Conservation (phyloP, 306 rosid genomes). For the Prosopis cineraria region DNA sequence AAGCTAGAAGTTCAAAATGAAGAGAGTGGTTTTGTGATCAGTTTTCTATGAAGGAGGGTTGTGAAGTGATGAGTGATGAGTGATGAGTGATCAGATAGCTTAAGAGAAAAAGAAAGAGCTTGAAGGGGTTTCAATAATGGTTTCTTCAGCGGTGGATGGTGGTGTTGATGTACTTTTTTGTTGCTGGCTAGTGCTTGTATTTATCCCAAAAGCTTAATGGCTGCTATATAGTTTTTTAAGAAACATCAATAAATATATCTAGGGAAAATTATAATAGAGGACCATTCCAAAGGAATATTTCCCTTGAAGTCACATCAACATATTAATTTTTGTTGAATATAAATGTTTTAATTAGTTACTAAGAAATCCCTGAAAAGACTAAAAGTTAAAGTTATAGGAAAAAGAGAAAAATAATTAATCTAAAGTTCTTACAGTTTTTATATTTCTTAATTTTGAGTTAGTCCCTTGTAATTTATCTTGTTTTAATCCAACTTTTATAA, state of each 20-base stretch:
- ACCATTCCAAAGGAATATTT: not conserved
- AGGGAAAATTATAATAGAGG: not conserved
- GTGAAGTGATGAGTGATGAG: not conserved
- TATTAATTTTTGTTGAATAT: not conserved
- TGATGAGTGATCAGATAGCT: no score
- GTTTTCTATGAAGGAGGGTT: not conserved
- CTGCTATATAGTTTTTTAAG: slow-evolving; percentile 9
- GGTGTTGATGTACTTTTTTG: slow-evolving; percentile 38
- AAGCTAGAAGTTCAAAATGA: not conserved
- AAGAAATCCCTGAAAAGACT: not conserved
- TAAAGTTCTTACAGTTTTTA: no score
- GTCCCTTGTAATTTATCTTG: no score
- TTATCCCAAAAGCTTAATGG: slow-evolving; percentile 58
- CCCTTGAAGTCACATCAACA: not conserved
- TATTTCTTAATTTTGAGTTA: no score
- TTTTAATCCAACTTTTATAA: no score
- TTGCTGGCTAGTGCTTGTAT: slow-evolving; percentile 55
- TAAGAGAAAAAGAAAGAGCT: slow-evolving; percentile 13
- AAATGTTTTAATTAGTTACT: not conserved
- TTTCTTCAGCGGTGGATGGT: slow-evolving; percentile 35
- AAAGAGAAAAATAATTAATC: no score
- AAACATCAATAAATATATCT: not conserved
- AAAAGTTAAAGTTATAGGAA: not conserved
- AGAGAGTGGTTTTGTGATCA: not conserved
- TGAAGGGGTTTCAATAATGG: slow-evolving; percentile 56